Evolutionary conservation across 140 eudicot species (phyloP).

Genomic region (Cichorium intybus): DNA sequence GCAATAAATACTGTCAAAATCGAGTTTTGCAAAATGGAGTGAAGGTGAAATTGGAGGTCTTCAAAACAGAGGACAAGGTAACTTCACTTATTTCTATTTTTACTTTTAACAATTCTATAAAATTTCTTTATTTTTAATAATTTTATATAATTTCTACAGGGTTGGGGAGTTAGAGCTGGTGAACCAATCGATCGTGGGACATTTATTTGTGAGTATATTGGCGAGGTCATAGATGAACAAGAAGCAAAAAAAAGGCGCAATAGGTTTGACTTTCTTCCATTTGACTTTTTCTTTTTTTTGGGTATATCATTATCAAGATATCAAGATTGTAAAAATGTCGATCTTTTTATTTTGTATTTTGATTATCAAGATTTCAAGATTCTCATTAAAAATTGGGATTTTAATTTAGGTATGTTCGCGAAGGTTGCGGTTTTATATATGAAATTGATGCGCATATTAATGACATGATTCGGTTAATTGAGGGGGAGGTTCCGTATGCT

Average conservation of each 20-base stretch:
- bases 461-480: conserved; percentile 73
- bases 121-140: not conserved
- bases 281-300: not conserved
- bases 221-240: conserved; percentile 78
- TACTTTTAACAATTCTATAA: not conserved
- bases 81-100: not conserved
- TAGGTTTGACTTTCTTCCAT: conserved; percentile 47
- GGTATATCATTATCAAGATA: no score
- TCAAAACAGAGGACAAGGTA: conserved; percentile 87
- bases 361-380: not conserved
- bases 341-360: not conserved
- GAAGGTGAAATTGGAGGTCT: conserved; percentile 74
- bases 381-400: not conserved
- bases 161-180: conserved; percentile 95
- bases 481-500: conserved; percentile 61
- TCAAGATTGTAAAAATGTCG: no score
- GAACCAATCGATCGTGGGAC: conserved; percentile 74
- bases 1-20: conserved; percentile 72
- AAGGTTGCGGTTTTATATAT: conserved; percentile 60
- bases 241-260: conserved; percentile 83
- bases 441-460: conserved; percentile 67
- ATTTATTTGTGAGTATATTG: conserved; percentile 87
- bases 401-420: conserved; percentile 52
- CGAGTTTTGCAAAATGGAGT: conserved; percentile 96
- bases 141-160: conserved; percentile 35